Conservation (phyloP, 805 yeast species). For the Candida coleopterorum region DNA sequence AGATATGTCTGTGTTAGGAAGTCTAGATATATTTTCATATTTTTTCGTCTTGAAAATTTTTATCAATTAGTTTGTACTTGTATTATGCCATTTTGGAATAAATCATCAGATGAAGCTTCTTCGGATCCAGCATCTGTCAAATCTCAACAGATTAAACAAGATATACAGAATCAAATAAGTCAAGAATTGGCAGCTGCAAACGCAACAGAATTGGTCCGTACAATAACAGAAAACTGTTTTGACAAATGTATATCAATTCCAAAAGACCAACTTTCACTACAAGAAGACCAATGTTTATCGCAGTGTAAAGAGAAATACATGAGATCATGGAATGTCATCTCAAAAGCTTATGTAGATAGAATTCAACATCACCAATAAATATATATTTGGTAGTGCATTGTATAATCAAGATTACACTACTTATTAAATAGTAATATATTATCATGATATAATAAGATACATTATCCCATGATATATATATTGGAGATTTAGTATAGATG, state of each 20-base stretch:
- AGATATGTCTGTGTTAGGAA: too few relatives aligned
- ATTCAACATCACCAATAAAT: conserved; percentile 40
- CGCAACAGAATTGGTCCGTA: conserved; percentile 81
- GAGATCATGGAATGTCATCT: conserved; percentile 85
- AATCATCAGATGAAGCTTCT: conserved; percentile 11
- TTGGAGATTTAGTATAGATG: too few relatives aligned
- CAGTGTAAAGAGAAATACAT: conserved; percentile 83
- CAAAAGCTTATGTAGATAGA: conserved; percentile 70
- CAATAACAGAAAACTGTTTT: conserved; percentile 83
- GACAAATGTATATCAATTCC: conserved; percentile 71
- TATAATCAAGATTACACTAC: too few relatives aligned
- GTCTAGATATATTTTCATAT: too few relatives aligned
- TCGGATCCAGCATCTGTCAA: conserved; percentile 10
- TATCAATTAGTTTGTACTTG: too few relatives aligned
- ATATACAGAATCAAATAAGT: conserved; percentile 64
- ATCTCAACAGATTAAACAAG: conserved; percentile 49
- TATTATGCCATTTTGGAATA: conserved; percentile 26
- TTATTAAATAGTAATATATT: too few relatives aligned
- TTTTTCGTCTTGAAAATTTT: too few relatives aligned
- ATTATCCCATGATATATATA: too few relatives aligned
- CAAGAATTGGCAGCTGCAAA: conserved; percentile 89
- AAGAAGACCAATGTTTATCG: conserved; percentile 63
- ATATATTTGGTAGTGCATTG: conserved; percentile 1
- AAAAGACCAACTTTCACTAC: conserved; percentile 40
- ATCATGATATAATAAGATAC: too few relatives aligned